phyloP scores from a whole-genome alignment of 768 basidiomycete genomes.

The Tylopilus plumbeoviolaceoides region DNA sequence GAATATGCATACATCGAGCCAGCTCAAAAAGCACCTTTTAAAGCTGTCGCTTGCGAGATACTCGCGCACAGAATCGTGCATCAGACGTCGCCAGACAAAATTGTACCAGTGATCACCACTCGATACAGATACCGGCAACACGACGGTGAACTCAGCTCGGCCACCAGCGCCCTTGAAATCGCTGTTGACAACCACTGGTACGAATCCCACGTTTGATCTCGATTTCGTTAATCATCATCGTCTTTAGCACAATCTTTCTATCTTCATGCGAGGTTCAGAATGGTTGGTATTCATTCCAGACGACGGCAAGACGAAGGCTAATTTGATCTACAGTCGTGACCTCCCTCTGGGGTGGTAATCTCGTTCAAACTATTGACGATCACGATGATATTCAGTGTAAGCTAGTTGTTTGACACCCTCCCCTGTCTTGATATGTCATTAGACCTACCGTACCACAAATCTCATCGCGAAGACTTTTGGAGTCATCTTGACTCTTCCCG shows the following conservation, averaged over 20 bases:
- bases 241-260: constrained; percentile 68
- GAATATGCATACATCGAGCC: not conserved
- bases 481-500: constrained; percentile 72
- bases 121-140: constrained; percentile 67
- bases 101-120: constrained; percentile 71
- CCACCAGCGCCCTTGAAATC: constrained; percentile 75
- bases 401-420: constrained; percentile 12
- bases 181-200: constrained; percentile 94
- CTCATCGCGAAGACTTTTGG: constrained; percentile 54
- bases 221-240: not conserved
- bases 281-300: constrained; percentile 38
- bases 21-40: not conserved
- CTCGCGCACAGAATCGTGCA: constrained; percentile 81
- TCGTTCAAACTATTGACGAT: constrained; percentile 74
- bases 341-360: constrained; percentile 76
- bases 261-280: constrained; percentile 84
- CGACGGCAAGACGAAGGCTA: not conserved
- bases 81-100: constrained; percentile 53
- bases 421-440: constrained; percentile 7
- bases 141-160: constrained; percentile 74
- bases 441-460: constrained; percentile 69
- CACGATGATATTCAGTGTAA: constrained; percentile 76
- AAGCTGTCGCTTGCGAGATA: constrained; percentile 81
- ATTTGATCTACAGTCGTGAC: constrained; percentile 56
- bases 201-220: constrained; percentile 1